Evolutionary conservation across 2,329 filamentous ascomycete genomes (phyloP).

Genomic region (Nemania serpens): DNA sequence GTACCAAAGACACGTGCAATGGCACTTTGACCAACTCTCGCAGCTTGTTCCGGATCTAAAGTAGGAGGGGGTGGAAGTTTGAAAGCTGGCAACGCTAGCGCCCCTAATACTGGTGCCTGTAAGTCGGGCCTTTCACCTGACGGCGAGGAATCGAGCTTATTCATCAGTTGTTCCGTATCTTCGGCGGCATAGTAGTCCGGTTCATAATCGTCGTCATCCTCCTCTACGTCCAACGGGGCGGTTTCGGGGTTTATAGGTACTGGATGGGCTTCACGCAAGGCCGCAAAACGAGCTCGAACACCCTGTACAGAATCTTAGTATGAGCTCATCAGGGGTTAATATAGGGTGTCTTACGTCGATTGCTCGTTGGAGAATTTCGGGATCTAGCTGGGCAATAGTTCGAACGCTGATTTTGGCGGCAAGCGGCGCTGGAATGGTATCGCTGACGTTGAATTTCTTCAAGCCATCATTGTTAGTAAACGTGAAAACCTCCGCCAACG

Average conservation of each 20-base stretch:
- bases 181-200: conserved; percentile 81
- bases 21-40: conserved; percentile 75
- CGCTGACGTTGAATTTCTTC: conserved; percentile 76
- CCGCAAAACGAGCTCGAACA: conserved; percentile 55
- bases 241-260: conserved; percentile 62
- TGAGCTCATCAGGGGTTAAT: not conserved
- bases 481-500: conserved; percentile 83
- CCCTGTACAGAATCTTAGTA: conserved; percentile 44
- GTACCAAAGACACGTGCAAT: conserved; percentile 79
- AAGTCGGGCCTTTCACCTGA: conserved; percentile 54
- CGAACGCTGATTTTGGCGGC: conserved; percentile 82
- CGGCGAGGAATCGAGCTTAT: conserved; percentile 75
- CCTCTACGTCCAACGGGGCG: conserved; percentile 66
- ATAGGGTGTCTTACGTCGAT: conserved; percentile 63
- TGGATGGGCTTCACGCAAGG: conserved; percentile 50
- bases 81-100: conserved; percentile 75
- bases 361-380: conserved; percentile 70
- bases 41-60: conserved; percentile 71
- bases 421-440: conserved; percentile 74
- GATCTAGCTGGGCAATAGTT: conserved; percentile 74
- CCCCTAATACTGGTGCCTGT: conserved; percentile 52
- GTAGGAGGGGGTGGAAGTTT: conserved; percentile 77
- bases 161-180: conserved; percentile 75
- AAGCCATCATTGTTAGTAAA: conserved; percentile 76
- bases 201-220: conserved; percentile 92